Conservation (phyloP, 2,329 filamentous ascomycete genomes). For the Fusarium hainanense region DNA sequence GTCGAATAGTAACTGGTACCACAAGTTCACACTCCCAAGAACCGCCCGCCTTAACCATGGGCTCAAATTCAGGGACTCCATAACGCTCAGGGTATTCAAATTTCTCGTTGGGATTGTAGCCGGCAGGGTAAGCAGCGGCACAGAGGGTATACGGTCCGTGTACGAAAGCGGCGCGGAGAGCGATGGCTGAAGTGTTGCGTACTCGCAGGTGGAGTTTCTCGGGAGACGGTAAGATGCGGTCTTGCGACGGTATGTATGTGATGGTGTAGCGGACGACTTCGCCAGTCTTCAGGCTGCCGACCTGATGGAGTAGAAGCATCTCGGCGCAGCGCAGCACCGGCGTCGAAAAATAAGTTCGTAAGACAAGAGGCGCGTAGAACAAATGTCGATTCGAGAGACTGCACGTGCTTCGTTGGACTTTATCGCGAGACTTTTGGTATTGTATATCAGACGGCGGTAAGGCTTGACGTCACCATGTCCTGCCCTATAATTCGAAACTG, state of each 20-base stretch:
- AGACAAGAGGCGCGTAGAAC: not conserved
- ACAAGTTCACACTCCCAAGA: slow-evolving; percentile 83
- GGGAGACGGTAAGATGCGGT: slow-evolving; percentile 90
- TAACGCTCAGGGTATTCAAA: slow-evolving; percentile 75
- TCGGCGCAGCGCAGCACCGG: slow-evolving; percentile 30
- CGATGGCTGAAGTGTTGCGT: slow-evolving; percentile 90
- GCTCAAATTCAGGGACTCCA: slow-evolving; percentile 91
- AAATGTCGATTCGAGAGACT: not conserved
- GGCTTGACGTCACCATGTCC: slow-evolving; percentile 46
- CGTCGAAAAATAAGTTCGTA: not conserved
- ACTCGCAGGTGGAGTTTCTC: slow-evolving; percentile 84
- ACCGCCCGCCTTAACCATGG: slow-evolving; percentile 94
- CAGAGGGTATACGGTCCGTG: slow-evolving; percentile 95
- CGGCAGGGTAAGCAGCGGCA: slow-evolving; percentile 84
- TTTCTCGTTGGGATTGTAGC: slow-evolving; percentile 85
- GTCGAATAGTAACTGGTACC: slow-evolving; percentile 81
- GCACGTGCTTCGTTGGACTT: slow-evolving; percentile 21
- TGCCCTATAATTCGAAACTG: slow-evolving; percentile 11
- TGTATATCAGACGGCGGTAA: slow-evolving; percentile 22
- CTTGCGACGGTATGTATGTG: slow-evolving; percentile 88
- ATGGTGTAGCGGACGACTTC: slow-evolving; percentile 92
- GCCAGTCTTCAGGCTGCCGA: slow-evolving; percentile 91
- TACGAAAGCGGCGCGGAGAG: slow-evolving; percentile 92
- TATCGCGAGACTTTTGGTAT: not conserved
- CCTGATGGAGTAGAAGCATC: slow-evolving; percentile 93